phyloP scores from a whole-genome alignment of 768 basidiomycete genomes.

The Podaxis sp. region DNA sequence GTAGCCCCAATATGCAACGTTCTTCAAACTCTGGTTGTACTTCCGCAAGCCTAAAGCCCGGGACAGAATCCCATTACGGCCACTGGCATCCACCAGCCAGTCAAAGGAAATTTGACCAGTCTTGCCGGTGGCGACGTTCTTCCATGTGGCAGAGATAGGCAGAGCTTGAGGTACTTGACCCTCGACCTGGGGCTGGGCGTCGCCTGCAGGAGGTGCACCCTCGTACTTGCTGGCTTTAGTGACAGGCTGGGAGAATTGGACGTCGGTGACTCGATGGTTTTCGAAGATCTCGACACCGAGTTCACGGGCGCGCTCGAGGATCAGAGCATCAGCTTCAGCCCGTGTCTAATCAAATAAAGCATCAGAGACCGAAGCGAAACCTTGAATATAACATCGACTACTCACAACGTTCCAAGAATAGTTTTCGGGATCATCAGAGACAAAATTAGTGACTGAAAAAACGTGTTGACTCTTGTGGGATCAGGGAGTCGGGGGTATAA shows the following conservation, averaged over 20 bases:
- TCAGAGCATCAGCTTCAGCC: slow-evolving; percentile 52
- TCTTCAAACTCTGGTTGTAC: slow-evolving; percentile 52
- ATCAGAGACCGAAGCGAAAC: not conserved
- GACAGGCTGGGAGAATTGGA: slow-evolving; percentile 43
- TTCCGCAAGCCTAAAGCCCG: slow-evolving; percentile 64
- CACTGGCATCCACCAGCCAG: slow-evolving; percentile 59
- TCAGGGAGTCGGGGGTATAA: not conserved
- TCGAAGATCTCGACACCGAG: slow-evolving; percentile 49
- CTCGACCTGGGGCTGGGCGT: not conserved
- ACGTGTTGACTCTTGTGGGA: not conserved
- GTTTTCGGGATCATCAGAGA: slow-evolving; percentile 45
- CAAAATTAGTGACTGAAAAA: slow-evolving; percentile 54
- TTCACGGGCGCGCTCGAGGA: slow-evolving; percentile 49
- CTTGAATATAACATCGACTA: slow-evolving; percentile 6
- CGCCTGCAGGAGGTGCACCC: slow-evolving; percentile 25
- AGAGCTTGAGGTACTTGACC: slow-evolving; percentile 28
- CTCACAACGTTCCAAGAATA: slow-evolving; percentile 59
- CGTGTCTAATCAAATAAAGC: slow-evolving; percentile 35
- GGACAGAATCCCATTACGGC: slow-evolving; percentile 55
- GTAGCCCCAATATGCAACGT: slow-evolving; percentile 62
- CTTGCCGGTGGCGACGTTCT: slow-evolving; percentile 24
- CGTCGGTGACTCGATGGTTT: slow-evolving; percentile 40
- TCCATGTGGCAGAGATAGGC: slow-evolving; percentile 30
- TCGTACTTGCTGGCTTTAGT: slow-evolving; percentile 18
- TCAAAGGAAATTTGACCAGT: slow-evolving; percentile 51